Conservation (phyloP, 225 moss, liverwort and hornwort genomes). For the Sphagnum contortum region DNA sequence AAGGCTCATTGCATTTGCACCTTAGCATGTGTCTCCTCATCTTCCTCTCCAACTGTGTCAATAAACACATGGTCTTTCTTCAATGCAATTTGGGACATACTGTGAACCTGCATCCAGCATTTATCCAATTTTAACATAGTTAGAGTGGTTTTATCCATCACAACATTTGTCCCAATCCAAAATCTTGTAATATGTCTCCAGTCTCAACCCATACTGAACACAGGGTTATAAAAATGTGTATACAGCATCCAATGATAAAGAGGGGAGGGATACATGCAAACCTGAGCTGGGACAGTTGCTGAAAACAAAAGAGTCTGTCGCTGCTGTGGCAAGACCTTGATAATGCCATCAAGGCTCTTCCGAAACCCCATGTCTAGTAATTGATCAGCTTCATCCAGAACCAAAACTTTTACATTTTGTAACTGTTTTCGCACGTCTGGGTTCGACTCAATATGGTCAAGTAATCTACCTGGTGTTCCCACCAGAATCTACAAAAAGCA, state of each 20-base stretch:
- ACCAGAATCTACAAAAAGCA: conserved; percentile 58
- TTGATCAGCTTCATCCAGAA: conserved; percentile 96
- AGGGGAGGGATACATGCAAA: conserved; percentile 3
- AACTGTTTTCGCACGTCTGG: conserved; percentile 61
- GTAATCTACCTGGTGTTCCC: conserved; percentile 89
- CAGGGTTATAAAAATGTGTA: too few species aligned
- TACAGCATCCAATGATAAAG: too few species aligned
- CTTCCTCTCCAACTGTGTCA: conserved; percentile 79
- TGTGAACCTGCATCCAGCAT: conserved; percentile 49
- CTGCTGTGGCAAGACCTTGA: conserved; percentile 56
- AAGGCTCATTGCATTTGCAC: conserved; percentile 17
- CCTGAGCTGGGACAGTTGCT: conserved; percentile 88
- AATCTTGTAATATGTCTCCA: too few species aligned
- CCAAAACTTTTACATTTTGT: conserved; percentile 63
- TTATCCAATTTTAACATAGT: too few species aligned
- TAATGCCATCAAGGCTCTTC: conserved; percentile 71
- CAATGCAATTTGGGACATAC: conserved; percentile 68
- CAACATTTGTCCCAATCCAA: too few species aligned
- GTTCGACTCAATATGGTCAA: conserved; percentile 73
- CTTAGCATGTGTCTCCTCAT: conserved; percentile 90
- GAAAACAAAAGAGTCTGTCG: conserved; percentile 93
- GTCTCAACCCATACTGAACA: too few species aligned
- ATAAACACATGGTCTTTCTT: conserved; percentile 73
- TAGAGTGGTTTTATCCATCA: too few species aligned
- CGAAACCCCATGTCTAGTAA: conserved; percentile 98